Base-by-base conservation (phyloP, 202 grass and related monocot genomes). In the Bolboschoenoplectus hybrid region DNA sequence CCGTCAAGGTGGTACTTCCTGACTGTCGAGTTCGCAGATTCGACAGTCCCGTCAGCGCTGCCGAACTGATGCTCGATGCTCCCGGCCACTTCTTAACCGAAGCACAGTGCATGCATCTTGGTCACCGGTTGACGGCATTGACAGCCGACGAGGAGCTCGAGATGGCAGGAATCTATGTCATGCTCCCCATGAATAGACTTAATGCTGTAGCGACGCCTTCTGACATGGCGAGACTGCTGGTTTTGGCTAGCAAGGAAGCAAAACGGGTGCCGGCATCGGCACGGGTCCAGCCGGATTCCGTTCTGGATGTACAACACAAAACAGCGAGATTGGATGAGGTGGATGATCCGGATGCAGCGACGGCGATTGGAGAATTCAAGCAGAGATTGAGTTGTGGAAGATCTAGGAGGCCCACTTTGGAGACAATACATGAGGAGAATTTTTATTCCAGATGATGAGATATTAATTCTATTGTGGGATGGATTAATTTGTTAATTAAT, bases 11-110 rank as follows among this genome's bases (percentile, higher is more conserved):
- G 71, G 87, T 98, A 17, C 86, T 98, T 2, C 97, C 97, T 1
- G 89, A 92, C 85, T 86, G 92, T 38, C 6, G 11, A 43, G 85
- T 94, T n/a, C 55, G 85, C 34, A 82, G 80, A 43, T 63, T 98
- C 3, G 0, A 66, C 12, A 85, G 82, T 12, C 89, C 84, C 26
- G 86, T 85, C 20, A 94, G 80, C 68, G 93, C 93, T 39, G 96
- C 96, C 0, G 96, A 98, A 86, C 79, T 96, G 47, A 98, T 98
- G 96, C 52, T 96, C 69, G 91, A 98, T 82, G 81, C 71, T 61
- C 91, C 96, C 4, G 96, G 96, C 0, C 87, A 96, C 89, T 98
- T 98, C 90, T 41, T 96, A 17, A 88, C 82, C 2, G 82, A 92
- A 81, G 85, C 87, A 66, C 66, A 82, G 10, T 86, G 67, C 12